Evolutionary conservation across 768 basidiomycete genomes (phyloP), one percentile per base, ranked within the genome.

Genomic region (Macrolepiota dolichaula): DNA sequence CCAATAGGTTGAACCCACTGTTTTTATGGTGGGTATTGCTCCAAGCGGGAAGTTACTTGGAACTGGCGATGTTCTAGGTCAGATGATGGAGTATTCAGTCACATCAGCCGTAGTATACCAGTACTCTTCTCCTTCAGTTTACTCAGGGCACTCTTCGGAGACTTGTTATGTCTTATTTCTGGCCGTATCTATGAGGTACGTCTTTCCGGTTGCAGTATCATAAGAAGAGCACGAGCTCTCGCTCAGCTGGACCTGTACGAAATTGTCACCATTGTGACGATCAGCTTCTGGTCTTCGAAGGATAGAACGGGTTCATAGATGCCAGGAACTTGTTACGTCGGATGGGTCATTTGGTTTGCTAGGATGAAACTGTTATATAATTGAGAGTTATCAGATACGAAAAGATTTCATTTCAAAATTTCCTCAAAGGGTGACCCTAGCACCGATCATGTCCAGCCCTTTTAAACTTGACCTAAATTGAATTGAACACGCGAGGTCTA

Each of bases 101-200:
- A 73, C 75, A 68, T 72, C 73, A 38, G 70, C 74, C 0, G 78
- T 78, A 57, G 87, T 84, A 2, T 80, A 57, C 85, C 85, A 35
- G n/a, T 75, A 87, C 55, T 89, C 86, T 73, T 85, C 87, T 47
- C 65, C 86, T 25, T 86, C 86, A 0, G 29, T 75, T 84, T 32
- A 22, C 10, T 73, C 81, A 57, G 72, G 73, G 47, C 68, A 77
- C 35, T 75, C 79, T 84, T n/a, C 19, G 42, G 42, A 44, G 64
- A 73, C 17, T 67, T 77, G 5, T 59, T 73, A 5, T 62, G 51
- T 17, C 59, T 73, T 22, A 70, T 68, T 17, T 32, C 42, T 6
- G 37, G 50, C 13, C 59, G 55, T 9, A 51, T 61, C 9, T 61
- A 57, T 49, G 35, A 32, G 29, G 29, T 32, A 32, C 52, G 37